Base-by-base conservation (phyloP, 2,329 filamentous ascomycete species). In the Sarocladium oryzae region DNA sequence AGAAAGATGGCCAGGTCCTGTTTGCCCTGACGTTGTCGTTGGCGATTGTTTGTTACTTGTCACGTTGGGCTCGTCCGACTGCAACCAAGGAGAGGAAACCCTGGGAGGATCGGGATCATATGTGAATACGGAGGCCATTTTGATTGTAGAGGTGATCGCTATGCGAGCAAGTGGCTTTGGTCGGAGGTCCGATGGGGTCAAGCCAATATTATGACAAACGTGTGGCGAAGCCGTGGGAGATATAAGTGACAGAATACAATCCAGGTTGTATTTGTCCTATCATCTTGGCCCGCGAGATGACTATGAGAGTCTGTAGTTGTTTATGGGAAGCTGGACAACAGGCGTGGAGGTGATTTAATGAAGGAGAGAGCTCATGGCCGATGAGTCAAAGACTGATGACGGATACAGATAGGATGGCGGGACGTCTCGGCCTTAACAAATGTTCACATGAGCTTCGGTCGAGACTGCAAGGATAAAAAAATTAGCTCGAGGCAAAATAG, bases 61-160 rank as follows among this genome's bases (percentile, higher is more conserved):
- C 21, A 13, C 4, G 16, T 50, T 67, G 24, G 69, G 57, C 36
- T 73, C 72, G 35, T 75, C 71, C 1, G 84, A 78, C 10, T 76
- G 81, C 49, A 86, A 78, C 93, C 93, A 99, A 15, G 93, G 93
- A 16, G 92, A 97, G 13, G 88, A 86, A 32, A 97, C 89, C 66
- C 88, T 77, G 2, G 89, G 88, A 41, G 90, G 89, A 57, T 96
- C 86, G 2, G 89, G 84, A 55, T 96, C 89, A 65, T 88, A 99
- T 0, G 92, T 96, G 66, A 99, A 99, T 58, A 99, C 89, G 11
- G 92, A 96, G 53, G 93, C 92, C 88, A 93, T 95, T 30, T 7
- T 30, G 7, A 30, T 30, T 30, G 28, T 30, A 7, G 28, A 30
- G 28, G 28, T 30, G 28, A 7, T 30, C 28, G 28, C n/a, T n/a